Evolutionary conservation across 495 filamentous ascomycete species (phyloP).

Genomic region (Annulohypoxylon stygium): DNA sequence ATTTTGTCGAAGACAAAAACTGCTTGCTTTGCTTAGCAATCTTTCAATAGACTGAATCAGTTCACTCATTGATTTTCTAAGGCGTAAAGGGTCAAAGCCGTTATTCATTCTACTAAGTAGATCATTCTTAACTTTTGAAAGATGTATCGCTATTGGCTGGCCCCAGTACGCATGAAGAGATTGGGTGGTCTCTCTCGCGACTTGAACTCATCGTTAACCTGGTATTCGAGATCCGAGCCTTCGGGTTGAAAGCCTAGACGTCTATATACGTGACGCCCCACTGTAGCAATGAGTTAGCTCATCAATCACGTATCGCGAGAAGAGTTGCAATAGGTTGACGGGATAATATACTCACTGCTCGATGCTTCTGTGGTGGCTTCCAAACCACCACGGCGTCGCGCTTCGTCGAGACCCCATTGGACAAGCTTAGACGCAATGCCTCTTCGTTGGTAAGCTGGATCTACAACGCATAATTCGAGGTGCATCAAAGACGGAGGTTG

Average conservation of each 20-base stretch:
- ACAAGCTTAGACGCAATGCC: conserved; percentile 57
- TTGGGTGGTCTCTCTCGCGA: conserved; percentile 50
- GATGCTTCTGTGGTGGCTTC: conserved; percentile 59
- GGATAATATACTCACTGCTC: conserved; percentile 38
- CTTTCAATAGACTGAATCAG: not conserved
- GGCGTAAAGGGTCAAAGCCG: not conserved
- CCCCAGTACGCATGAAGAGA: conserved; percentile 55
- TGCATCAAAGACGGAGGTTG: conserved; percentile 54
- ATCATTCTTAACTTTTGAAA: not conserved
- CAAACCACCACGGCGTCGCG: conserved; percentile 53
- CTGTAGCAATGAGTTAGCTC: conserved; percentile 2
- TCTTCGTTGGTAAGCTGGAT: conserved; percentile 56
- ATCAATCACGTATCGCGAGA: not conserved
- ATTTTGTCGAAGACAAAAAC: not conserved
- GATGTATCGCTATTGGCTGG: not conserved
- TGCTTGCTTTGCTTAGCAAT: not conserved
- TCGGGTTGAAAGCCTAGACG: conserved; percentile 56
- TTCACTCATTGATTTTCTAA: not conserved
- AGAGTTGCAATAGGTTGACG: not conserved
- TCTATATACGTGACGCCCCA: conserved; percentile 59
- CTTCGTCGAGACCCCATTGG: conserved; percentile 59
- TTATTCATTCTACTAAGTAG: not conserved
- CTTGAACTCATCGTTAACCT: conserved; percentile 55
- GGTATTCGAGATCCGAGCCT: conserved; percentile 49
- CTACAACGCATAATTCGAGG: conserved; percentile 57